These are phyloP conservation scores for Xylona heveae DNA, from an alignment of 495 filamentous ascomycete species.

Conservation along the genomic window DNA sequence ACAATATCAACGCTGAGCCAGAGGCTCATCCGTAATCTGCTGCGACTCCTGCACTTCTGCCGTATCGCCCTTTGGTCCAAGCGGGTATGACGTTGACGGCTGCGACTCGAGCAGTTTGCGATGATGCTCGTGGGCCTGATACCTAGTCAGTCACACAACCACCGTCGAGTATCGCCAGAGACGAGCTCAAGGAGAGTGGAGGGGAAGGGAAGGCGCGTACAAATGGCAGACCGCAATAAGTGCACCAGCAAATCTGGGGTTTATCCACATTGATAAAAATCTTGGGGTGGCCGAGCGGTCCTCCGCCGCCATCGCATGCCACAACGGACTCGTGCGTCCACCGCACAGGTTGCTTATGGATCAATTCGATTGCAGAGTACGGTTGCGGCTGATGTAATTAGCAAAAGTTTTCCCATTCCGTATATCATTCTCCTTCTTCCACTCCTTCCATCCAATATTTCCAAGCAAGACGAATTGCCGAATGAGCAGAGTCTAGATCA, in stretches of 20 bases:
- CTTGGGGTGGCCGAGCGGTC: slow-evolving; percentile 71
- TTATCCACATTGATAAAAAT: slow-evolving; percentile 98
- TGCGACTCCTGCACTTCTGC: slow-evolving; percentile 14
- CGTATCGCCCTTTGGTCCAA: slow-evolving; percentile 20
- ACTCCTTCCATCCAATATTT: slow-evolving; percentile 2
- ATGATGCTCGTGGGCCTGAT: slow-evolving; percentile 70
- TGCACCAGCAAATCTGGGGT: slow-evolving; percentile 73
- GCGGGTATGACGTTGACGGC: slow-evolving; percentile 57
- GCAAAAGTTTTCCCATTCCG: too few relatives aligned
- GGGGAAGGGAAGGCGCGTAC: slow-evolving; percentile 29
- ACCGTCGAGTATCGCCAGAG: not conserved
- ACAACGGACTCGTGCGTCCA: slow-evolving; percentile 71
- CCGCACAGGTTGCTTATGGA: slow-evolving; percentile 84
- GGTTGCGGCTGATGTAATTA: slow-evolving; percentile 48
- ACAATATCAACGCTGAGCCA: slow-evolving; percentile 19
- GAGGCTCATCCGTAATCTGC: slow-evolving; percentile 17
- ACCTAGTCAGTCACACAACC: not conserved
- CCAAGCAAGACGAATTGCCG: too few relatives aligned
- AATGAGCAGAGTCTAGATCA: not conserved
- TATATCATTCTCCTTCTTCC: not conserved
- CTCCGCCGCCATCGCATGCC: slow-evolving; percentile 84
- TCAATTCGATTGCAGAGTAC: slow-evolving; percentile 76
- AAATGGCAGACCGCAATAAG: slow-evolving; percentile 88
- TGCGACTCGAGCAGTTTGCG: slow-evolving; percentile 59
- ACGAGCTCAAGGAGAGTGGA: not conserved